Evolutionary conservation across 805 yeast species (phyloP).

Genomic region (Osmozyma mogii): DNA sequence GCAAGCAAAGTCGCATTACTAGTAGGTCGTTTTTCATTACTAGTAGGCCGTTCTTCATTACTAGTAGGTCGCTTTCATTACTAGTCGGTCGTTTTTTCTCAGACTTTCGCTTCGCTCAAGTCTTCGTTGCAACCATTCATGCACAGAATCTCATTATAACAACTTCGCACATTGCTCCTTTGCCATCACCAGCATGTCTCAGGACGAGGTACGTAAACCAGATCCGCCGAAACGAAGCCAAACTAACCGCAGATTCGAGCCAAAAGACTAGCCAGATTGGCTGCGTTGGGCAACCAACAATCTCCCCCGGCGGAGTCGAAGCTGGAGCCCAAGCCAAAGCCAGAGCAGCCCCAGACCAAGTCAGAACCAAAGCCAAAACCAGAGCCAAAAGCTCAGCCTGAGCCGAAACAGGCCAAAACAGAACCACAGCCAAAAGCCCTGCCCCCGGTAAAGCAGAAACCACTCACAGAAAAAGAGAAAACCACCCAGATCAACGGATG

Average conservation of each 20-base stretch:
- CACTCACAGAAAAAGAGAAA: constrained; percentile 10
- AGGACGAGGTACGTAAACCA: neutral
- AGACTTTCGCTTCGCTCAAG: too few relatives aligned
- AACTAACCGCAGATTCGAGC: constrained; percentile 32
- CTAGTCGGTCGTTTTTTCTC: too few relatives aligned
- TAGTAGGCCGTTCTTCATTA: too few relatives aligned
- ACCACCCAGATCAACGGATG: too few relatives aligned
- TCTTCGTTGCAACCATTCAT: too few relatives aligned
- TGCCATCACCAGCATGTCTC: neutral
- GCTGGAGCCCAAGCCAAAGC: constrained; percentile 2
- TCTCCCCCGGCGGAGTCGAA: constrained; percentile 1
- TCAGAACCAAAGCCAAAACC: constrained; percentile 1
- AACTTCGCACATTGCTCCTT: neutral
- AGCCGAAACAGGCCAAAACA: constrained; percentile 1
- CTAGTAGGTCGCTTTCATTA: too few relatives aligned
- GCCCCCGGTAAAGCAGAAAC: constrained; percentile 4
- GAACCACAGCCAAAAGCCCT: constrained; percentile 1
- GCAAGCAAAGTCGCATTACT: too few relatives aligned
- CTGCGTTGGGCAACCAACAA: constrained; percentile 3
- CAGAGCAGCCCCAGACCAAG: neutral
- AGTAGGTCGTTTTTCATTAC: too few relatives aligned
- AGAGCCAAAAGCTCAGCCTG: constrained; percentile 3
- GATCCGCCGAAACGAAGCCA: neutral
- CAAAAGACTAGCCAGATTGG: constrained; percentile 46
- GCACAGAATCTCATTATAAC: too few relatives aligned